phyloP scores from a whole-genome alignment of 2,329 filamentous ascomycete genomes.

The Epichloe amarillans region DNA sequence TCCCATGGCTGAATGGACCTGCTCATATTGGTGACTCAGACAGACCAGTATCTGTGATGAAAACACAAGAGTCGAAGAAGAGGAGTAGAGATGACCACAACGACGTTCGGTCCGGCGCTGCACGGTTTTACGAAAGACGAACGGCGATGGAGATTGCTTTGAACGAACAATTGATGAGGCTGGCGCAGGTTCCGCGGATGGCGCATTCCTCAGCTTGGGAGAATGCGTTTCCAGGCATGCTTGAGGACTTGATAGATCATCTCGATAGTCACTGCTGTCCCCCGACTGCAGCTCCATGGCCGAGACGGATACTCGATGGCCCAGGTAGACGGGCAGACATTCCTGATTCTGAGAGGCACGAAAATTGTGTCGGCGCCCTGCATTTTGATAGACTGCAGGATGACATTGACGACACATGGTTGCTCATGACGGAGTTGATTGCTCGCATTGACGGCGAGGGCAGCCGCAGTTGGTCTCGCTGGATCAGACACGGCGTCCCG shows the following conservation, averaged over 20 bases:
- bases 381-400: neutral
- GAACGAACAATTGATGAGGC: neutral
- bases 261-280: neutral
- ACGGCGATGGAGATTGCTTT: neutral
- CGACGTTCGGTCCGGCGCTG: neutral
- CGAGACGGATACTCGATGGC: neutral
- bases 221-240: neutral
- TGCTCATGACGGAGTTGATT: neutral
- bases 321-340: neutral
- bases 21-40: neutral
- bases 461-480: neutral
- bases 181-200: neutral
- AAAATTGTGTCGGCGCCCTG: neutral
- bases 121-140: neutral
- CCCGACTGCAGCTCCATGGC: neutral
- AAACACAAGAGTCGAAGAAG: neutral
- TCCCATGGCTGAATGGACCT: neutral
- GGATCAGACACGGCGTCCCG: neutral
- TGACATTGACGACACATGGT: neutral
- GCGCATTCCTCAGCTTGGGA: neutral
- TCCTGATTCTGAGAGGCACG: neutral
- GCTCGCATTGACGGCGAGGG: neutral
- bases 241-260: conserved; percentile 3
- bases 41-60: neutral
- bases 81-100: neutral